Base-by-base conservation (phyloP, 495 filamentous ascomycete species). In the Margaritispora aquatica region DNA sequence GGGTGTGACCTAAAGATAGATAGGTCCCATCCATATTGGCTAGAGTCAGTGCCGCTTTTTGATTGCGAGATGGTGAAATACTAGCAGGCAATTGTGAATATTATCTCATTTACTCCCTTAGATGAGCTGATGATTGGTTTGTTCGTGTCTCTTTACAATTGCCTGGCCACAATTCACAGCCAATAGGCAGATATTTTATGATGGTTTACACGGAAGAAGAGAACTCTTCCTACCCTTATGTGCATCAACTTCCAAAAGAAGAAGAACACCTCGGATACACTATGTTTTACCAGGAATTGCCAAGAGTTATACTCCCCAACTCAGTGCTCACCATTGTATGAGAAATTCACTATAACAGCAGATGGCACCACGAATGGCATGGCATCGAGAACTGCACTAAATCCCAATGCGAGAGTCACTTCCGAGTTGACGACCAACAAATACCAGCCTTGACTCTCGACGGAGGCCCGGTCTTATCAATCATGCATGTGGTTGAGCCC, bases 1-100 rank as follows among this genome's bases (percentile, higher is more conserved):
- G 47, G 2, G 57, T 53, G 21, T 3, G 26, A 34, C 23, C 58
- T 60, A 60, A 60, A 60, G 58, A 60, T 60, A 63, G 59, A 13
- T 26, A 20, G 54, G 47, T 8, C 15, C 38, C 55, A 56, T 53
- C 22, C 21, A 23, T 63, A 53, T 56, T 9, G 38, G 55, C 5
- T 26, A 20, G 20, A 36, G 51, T 21, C 20, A 27, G 41, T 29
- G 57, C 61, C 57, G 55, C 50, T 58, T 58, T 62, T 54, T 54
- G 22, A 22, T 7, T 8, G 19, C 38, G 38, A 17, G 17, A 44
- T 15, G 3, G 38, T 44, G n/a, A n/a, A n/a, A n/a, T n/a, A n/a
- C n/a, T n/a, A n/a, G n/a, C n/a, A n/a, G n/a, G n/a, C n/a, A n/a
- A n/a, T n/a, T n/a, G n/a, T n/a, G n/a, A n/a, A n/a, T n/a, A n/a